phyloP scores from a whole-genome alignment of 1,284 basidiomycete genomes.

The Caloboletus firmus region DNA sequence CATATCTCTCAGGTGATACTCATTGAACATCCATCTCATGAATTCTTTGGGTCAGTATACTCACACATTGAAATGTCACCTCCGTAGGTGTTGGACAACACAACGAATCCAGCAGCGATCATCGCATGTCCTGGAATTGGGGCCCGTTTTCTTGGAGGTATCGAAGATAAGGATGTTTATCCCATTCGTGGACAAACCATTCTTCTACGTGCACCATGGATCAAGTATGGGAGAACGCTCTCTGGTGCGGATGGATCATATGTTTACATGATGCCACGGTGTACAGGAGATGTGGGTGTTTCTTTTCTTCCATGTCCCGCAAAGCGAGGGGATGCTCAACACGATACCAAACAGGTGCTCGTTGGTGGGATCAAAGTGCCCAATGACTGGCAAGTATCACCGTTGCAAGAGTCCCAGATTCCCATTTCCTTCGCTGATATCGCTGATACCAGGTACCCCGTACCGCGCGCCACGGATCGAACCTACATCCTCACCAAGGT shows the following conservation, averaged over 20 bases:
- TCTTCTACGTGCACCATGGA: constrained; percentile 72
- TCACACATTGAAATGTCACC: neutral
- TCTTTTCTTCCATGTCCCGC: neutral
- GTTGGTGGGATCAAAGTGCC: constrained; percentile 62
- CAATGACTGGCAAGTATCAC: constrained; percentile 58
- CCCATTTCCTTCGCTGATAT: neutral
- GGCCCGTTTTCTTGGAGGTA: constrained; percentile 72
- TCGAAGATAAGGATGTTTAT: constrained; percentile 70
- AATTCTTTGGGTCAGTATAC: neutral
- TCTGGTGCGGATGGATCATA: constrained; percentile 48
- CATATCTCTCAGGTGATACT: constrained; percentile 57
- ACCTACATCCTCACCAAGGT: constrained; percentile 57
- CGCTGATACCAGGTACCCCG: constrained; percentile 46
- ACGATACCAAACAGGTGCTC: constrained; percentile 46
- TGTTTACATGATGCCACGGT: constrained; percentile 72
- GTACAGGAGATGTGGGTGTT: constrained; percentile 59
- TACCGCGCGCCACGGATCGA: constrained; percentile 59
- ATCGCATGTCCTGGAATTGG: constrained; percentile 68
- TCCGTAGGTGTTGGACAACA: constrained; percentile 17
- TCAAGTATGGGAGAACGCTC: constrained; percentile 59
- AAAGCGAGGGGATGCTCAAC: neutral
- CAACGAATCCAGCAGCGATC: constrained; percentile 41
- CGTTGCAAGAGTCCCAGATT: neutral
- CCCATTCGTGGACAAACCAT: constrained; percentile 89
- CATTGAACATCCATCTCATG: neutral